phyloP scores from a whole-genome alignment of 2,329 filamentous ascomycete species.

The Penicillium italicum region DNA sequence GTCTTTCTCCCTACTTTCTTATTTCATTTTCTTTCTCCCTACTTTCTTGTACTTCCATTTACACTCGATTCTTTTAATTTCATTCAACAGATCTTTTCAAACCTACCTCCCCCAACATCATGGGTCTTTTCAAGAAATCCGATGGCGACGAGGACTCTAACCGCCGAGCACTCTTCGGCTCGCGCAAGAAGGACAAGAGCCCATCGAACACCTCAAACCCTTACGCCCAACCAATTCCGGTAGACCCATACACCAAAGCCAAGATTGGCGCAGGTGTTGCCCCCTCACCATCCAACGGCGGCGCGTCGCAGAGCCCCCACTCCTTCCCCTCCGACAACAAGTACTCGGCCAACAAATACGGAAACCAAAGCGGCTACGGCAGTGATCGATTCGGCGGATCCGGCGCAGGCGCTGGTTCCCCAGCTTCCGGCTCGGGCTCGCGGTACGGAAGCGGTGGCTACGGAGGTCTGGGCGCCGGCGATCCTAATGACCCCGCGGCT shows the following conservation, averaged over 20 bases:
- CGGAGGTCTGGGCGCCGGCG: conserved; percentile 52
- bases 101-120: conserved; percentile 10
- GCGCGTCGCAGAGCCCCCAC: conserved; percentile 27
- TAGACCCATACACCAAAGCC: conserved; percentile 54
- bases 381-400: conserved; percentile 52
- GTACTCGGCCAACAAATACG: conserved; percentile 39
- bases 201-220: conserved; percentile 53
- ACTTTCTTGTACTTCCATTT: background rate
- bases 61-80: background rate
- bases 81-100: background rate
- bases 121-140: conserved; percentile 52
- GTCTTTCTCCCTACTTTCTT: conserved; percentile 6
- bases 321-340: conserved; percentile 35
- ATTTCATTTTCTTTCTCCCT: conserved; percentile 9
- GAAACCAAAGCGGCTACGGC: conserved; percentile 50
- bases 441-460: conserved; percentile 52
- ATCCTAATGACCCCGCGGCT: conserved; percentile 49
- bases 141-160: conserved; percentile 50
- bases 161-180: conserved; percentile 58
- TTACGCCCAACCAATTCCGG: conserved; percentile 52
- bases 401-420: conserved; percentile 27
- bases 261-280: conserved; percentile 44
- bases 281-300: conserved; percentile 33
- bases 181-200: conserved; percentile 53
- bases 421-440: conserved; percentile 35